Base-by-base conservation (phyloP, 768 basidiomycete genomes). In the Leccinum disarticulatum region DNA sequence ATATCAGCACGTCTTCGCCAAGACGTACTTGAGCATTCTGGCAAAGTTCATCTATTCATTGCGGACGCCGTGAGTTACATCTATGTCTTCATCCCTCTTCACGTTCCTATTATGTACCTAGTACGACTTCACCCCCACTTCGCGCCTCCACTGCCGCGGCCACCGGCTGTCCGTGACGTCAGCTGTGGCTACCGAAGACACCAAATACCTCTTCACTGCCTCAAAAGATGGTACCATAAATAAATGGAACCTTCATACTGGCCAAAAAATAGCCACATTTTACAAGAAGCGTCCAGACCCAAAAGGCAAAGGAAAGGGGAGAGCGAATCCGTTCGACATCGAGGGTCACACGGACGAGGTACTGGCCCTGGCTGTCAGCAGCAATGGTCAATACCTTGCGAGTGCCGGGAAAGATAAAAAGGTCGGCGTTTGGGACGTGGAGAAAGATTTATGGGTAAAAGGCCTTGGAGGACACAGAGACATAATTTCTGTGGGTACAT, bases 161-260 rank as follows among this genome's bases (percentile, higher is more conserved):
- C 92, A 95, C 72, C 81, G 88, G 46, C 81, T 91, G 57, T 83
- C 92, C 8, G 83, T 94, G 11, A 96, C 97, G 1, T 86, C 87
- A 30, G 90, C 95, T 3, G 83, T 89, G 25, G 85, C 88, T 2
- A 87, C 92, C 1, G 83, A 88, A 53, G 85, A 90, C 28, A 86
- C 82, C 14, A 80, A 79, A 56, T 84, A 83, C 68, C 81, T 98
- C n/a, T 98, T 88, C 72, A 93, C 93, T 0, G 78, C 94, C 0
- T 90, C 90, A 9, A 99, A 99, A 71, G 93, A 96, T 67, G 97
- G 96, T 2, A 79, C 82, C 13, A 92, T 99, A 69, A 81, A 88
- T 56, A 91, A 93, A 72, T 94, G 91, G 90, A 84, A 91, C 68
- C 77, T 95, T 28, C 71, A 70, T 10, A 83, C 82, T 0, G 91